Percentiles rank a stretch among this genome's conserved stretches.
phyloP scores from a whole-genome alignment of 1,139 yeast species.

The Magnusiomyces tetraspermus region DNA sequence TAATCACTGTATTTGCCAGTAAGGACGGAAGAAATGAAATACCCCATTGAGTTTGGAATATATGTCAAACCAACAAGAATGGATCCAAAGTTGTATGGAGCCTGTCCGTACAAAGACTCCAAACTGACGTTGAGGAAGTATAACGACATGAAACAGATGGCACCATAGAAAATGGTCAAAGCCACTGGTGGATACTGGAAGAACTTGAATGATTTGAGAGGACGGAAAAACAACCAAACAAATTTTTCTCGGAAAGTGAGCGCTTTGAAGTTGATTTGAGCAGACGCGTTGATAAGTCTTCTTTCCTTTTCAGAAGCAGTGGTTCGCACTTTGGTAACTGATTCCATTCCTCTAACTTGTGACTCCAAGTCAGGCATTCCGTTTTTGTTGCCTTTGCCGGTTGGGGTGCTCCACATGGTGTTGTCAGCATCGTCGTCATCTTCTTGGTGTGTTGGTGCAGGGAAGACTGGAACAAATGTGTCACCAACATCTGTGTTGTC shows the following conservation, averaged over 20 bases:
- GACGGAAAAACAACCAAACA: constrained; percentile 29
- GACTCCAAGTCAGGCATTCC: not conserved
- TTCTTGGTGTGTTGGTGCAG: not conserved
- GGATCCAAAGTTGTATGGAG: constrained; percentile 61
- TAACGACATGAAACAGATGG: constrained; percentile 57
- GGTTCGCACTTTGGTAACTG: not conserved
- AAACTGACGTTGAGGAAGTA: constrained; percentile 71
- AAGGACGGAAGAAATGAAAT: constrained; percentile 58
- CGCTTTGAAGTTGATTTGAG: constrained; percentile 5
- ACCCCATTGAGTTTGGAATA: constrained; percentile 75
- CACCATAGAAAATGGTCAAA: constrained; percentile 54
- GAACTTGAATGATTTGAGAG: constrained; percentile 23
- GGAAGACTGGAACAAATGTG: not conserved
- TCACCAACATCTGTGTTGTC: not conserved
- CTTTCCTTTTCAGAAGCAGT: constrained; percentile 6
- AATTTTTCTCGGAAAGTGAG: constrained; percentile 4
- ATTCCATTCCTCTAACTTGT: not conserved
- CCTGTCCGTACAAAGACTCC: constrained; percentile 49
- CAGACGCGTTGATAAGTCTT: not conserved
- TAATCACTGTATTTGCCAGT: constrained; percentile 78
- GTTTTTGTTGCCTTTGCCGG: not conserved
- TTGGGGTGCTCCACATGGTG: not conserved
- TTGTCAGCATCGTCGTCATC: constrained; percentile 1
- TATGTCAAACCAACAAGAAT: constrained; percentile 66
- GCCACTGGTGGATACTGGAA: constrained; percentile 59